Evolutionary conservation across 2,329 filamentous ascomycete genomes (phyloP), one percentile per base, ranked within the genome.

Genomic region (Colletotrichum lini): DNA sequence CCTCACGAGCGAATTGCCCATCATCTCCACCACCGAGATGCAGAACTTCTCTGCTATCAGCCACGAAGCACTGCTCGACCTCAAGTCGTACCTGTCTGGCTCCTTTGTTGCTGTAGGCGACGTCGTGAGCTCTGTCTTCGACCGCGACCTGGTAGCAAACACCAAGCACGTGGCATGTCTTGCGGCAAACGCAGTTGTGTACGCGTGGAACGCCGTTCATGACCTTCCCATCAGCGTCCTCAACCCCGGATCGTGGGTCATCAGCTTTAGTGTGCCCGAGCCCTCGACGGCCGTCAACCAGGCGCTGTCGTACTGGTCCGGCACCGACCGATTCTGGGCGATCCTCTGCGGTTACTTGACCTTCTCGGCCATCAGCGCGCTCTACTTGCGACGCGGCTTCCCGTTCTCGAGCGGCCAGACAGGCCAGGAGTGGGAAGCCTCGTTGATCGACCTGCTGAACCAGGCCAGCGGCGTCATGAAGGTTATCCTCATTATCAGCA

Each of bases 391-490:
- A 67, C 87, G 92, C 69, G 92, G 92, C 35, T 88, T 88, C 7
- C 90, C 93, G 0, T 88, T 98, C 73, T 91, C 92, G 2, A 83
- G 83, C 1, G 82, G 85, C 4, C 85, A 85, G 67, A 81, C 87
- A 1, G 85, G 88, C 61, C 88, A 89, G 70, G 88, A 90, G 42
- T 89, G 88, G 87, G 95, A 98, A 80, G 93, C 92, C 30, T 88
- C 91, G 9, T 81, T 98, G 52, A 92, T 96, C 30, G 96, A 98
- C 73, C 88, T 92, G 1, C 86, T 99, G 26, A 92, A 95, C 73
- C 97, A 99, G 85, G 96, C 96, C 58, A 97, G 96, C 52, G 96
- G 97, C 16, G 96, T 99, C 12, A 91, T 98, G 86, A 99, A 99
- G 81, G 96, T 99, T 26, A 97, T 99, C 61, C 84, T 98, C 72